phyloP scores from a whole-genome alignment of 768 basidiomycete genomes.

The Coprinellus micaceus region DNA sequence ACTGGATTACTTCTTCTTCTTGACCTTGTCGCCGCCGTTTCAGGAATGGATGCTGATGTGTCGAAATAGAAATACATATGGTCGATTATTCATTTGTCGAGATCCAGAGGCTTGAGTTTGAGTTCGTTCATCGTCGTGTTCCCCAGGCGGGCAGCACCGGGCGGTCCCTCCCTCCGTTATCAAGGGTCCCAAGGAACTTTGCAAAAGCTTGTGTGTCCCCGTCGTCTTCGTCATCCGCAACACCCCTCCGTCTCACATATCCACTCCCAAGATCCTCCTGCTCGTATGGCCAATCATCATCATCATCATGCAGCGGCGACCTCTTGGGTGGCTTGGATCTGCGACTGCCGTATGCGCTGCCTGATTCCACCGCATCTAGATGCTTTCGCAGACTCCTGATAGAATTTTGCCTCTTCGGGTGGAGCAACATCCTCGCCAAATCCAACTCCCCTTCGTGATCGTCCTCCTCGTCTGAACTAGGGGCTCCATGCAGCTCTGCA shows the following conservation, averaged over 20 bases:
- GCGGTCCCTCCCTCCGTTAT: not conserved
- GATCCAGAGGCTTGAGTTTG: not conserved
- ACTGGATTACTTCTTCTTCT: too few species aligned
- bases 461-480: conserved; percentile 46
- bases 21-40: not conserved
- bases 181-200: conserved; percentile 11
- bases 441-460: conserved; percentile 54
- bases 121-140: conserved; percentile 4
- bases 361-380: conserved; percentile 23
- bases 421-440: conserved; percentile 64
- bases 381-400: conserved; percentile 70
- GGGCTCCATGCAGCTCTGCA: conserved; percentile 27
- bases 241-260: conserved; percentile 19
- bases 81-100: not conserved
- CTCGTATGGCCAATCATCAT: conserved; percentile 25
- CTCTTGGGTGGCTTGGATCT: not conserved
- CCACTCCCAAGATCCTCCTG: conserved; percentile 25
- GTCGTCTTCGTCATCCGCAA: conserved; percentile 29
- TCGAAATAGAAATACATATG: conserved; percentile 5
- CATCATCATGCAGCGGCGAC: conserved; percentile 14
- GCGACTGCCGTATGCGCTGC: not conserved
- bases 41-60: not conserved
- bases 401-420: conserved; percentile 68
- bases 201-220: conserved; percentile 25
- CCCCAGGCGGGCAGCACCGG: not conserved